A percentile compares a stretch with the other conserved stretches of the same genome.
These are phyloP conservation scores for Pythium scleroteichum DNA, from an alignment of 352 stramenopile genomes.

Conservation along the genomic window DNA sequence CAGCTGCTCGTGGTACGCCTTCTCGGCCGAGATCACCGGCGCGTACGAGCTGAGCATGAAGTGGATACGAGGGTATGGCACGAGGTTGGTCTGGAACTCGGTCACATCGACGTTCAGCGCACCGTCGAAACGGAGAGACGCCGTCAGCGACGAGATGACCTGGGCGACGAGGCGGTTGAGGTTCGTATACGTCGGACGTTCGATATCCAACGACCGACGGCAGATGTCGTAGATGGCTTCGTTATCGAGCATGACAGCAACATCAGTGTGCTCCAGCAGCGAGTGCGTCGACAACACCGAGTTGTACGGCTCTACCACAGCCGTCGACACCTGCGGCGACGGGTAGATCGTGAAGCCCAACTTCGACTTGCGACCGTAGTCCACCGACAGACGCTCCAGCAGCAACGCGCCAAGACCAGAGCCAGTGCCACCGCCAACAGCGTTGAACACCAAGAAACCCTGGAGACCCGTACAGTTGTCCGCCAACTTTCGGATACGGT, in stretches of 20 bases:
- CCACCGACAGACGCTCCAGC: constrained; percentile 94
- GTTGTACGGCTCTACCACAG: constrained; percentile 99
- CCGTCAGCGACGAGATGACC: constrained; percentile 96
- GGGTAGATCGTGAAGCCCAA: constrained; percentile 98
- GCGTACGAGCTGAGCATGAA: constrained; percentile 99
- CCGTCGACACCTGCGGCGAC: constrained; percentile 95
- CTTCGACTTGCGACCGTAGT: constrained; percentile 98
- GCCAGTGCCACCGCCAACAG: constrained; percentile 96
- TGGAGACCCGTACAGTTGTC: constrained; percentile 97
- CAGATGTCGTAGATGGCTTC: constrained; percentile 52
- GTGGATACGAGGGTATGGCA: constrained; percentile 99
- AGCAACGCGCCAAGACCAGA: constrained; percentile 97
- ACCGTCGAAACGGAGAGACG: constrained; percentile 75
- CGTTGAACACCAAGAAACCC: constrained; percentile 98
- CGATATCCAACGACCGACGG: constrained; percentile 57
- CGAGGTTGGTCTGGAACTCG: constrained; percentile 99
- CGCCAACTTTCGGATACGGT: constrained; percentile 96
- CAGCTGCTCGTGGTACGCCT: no score
- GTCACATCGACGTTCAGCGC: constrained; percentile 98
- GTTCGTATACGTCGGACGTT: constrained; percentile 94
- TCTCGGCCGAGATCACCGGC: constrained; percentile 85
- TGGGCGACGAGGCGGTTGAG: constrained; percentile 97
- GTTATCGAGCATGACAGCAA: constrained; percentile 98
- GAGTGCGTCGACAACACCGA: constrained; percentile 97
- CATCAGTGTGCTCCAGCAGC: constrained; percentile 97